Evolutionary conservation across 225 moss, liverwort and hornwort genomes (phyloP).

Genomic region (Neckera pumila): DNA sequence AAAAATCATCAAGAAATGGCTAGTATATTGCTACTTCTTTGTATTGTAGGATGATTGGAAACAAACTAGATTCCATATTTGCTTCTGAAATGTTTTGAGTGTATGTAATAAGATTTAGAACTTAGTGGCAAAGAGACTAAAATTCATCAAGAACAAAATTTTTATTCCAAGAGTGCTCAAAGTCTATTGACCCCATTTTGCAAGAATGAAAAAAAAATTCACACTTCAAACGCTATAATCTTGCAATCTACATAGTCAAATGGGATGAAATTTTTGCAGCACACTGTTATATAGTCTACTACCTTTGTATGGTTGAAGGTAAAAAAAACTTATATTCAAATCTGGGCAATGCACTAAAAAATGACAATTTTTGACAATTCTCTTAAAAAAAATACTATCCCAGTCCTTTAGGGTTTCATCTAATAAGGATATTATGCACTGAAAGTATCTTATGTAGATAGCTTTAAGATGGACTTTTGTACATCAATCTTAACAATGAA

Average conservation of each 20-base stretch:
- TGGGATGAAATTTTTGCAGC: background rate
- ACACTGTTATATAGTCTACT: background rate
- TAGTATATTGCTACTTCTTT: background rate
- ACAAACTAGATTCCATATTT: background rate
- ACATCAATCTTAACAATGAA: background rate
- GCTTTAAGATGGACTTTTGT: background rate
- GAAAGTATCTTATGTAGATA: too few relatives aligned
- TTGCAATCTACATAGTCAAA: background rate
- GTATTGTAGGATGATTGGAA: background rate
- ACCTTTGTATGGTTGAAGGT: background rate
- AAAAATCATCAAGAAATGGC: background rate
- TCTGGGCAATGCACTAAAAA: background rate
- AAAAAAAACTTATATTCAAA: background rate
- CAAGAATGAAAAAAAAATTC: background rate
- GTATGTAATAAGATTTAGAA: background rate
- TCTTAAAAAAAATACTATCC: too few relatives aligned
- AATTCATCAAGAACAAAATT: background rate
- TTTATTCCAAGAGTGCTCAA: background rate
- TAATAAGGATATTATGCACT: too few relatives aligned
- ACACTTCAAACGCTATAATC: background rate
- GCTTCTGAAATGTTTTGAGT: background rate
- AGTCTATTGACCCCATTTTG: background rate
- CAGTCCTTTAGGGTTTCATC: too few relatives aligned
- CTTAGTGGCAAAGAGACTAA: background rate
- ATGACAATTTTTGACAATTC: background rate